Base-by-base conservation (phyloP, 2,329 filamentous ascomycete genomes). In the Penicillium sclerotigenum region DNA sequence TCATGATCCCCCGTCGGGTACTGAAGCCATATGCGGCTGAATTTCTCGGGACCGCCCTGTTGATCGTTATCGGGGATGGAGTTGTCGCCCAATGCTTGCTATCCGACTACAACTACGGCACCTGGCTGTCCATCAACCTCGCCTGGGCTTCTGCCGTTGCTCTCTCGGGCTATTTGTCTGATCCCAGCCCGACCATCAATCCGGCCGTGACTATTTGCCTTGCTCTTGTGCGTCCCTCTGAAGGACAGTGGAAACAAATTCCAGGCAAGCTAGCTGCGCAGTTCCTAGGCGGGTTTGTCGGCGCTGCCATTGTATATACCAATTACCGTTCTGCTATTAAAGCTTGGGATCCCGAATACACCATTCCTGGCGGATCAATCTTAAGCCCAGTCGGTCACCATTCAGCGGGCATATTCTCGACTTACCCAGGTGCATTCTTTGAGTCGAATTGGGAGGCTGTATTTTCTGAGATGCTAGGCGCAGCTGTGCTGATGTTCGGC, bases 101-200 rank as follows among this genome's bases (percentile, higher is more conserved):
- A 18, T 71, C 68, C 20, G 65, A 71, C 47, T 71, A 70, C 53
- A 62, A 64, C 18, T 71, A 71, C 47, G 68, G 68, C 52, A 71
- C 68, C 50, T 71, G 68, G 68, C 33, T 71, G 11, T 71, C 69
- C 20, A 71, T 71, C 56, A 71, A 71, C 54, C 49, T 71, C 5
- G 66, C 68, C 31, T 71, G 68, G 68, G 68, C 68, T 2, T 51
- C 66, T 11, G 68, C 68, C 0, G 68, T 71, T 29, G 64, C 59
- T 42, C 58, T 71, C 8, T 65, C 68, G 2, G 57, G 66, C 52
- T 71, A 69, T 49, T 33, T 70, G 2, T 54, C 60, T 28, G 61
- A 70, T 37, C 68, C 68, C 18, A 64, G 68, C 37, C 68, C 68
- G 7, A 53, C 61, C 13, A 69, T 68, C 46, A 70, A 71, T 34